Conservation (phyloP, 352 stramenopile genomes). For the Globisporangium echinulatum region DNA sequence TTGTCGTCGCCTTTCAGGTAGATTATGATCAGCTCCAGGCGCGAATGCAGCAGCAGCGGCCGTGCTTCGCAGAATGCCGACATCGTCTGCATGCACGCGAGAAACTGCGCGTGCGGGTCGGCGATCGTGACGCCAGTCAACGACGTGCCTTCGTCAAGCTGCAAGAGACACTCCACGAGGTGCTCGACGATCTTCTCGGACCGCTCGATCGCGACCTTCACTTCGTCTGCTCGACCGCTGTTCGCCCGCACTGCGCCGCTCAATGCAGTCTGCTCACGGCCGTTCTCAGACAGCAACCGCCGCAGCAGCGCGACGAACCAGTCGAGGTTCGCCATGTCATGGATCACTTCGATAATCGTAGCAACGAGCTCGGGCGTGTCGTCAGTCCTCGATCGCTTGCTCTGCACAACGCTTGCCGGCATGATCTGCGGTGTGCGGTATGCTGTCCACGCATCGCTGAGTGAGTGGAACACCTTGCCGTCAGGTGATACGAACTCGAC, state of each 20-base stretch:
- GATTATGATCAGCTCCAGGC: conserved; percentile 67
- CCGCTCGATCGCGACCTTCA: conserved; percentile 38
- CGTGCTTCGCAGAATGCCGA: conserved; percentile 67
- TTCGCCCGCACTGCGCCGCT: conserved; percentile 14
- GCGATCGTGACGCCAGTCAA: conserved; percentile 49
- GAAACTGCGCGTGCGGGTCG: conserved; percentile 52
- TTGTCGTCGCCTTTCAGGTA: conserved; percentile 64
- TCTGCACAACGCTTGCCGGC: conserved; percentile 61
- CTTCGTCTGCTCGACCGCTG: conserved; percentile 42
- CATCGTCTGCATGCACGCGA: conserved; percentile 74
- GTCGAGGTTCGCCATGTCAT: conserved; percentile 56
- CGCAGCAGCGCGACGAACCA: conserved; percentile 74
- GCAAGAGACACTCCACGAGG: conserved; percentile 57
- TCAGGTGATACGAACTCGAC: conserved; percentile 53
- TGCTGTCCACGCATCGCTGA: conserved; percentile 56
- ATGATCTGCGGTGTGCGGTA: conserved; percentile 48
- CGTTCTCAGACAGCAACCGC: conserved; percentile 36
- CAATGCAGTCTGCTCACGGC: conserved; percentile 8
- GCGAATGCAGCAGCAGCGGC: conserved; percentile 42
- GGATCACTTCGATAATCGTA: conserved; percentile 75
- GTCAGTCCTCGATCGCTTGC: conserved; percentile 52
- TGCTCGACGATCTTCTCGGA: conserved; percentile 61
- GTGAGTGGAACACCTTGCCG: conserved; percentile 32
- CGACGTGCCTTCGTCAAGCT: conserved; percentile 60
- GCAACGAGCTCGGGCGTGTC: conserved; percentile 48